These are phyloP conservation scores for Bolboschoenoplectus hybrid DNA, from an alignment of 202 grass and related monocot genomes.

Conservation along the genomic window DNA sequence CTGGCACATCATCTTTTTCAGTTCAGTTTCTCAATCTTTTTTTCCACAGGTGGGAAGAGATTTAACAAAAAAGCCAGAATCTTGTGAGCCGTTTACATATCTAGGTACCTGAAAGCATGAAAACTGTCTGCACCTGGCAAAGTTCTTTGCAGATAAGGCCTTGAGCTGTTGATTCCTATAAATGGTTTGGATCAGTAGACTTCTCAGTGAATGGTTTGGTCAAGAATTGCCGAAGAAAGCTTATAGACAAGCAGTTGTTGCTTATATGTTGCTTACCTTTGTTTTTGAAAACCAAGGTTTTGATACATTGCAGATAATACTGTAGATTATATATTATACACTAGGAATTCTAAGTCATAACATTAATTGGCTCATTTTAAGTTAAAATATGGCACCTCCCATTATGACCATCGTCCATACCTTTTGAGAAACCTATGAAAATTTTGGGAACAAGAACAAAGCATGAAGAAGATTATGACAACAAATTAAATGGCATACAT, in stretches of 20 bases:
- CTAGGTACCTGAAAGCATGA: background rate
- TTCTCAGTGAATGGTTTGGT: background rate
- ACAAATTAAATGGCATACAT: no score
- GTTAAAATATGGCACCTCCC: no score
- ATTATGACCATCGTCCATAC: no score
- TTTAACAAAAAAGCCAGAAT: background rate
- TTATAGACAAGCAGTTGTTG: background rate
- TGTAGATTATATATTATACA: no score
- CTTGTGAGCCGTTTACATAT: no score
- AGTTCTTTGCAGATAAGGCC: background rate
- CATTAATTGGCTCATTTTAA: no score
- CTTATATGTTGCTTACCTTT: background rate
- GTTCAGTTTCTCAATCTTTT: background rate
- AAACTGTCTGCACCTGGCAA: background rate
- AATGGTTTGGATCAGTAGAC: background rate
- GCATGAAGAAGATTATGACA: no score
- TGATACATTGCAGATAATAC: no score
- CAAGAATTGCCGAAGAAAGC: background rate
- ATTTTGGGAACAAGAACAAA: no score
- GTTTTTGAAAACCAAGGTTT: background rate
- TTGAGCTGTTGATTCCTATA: background rate
- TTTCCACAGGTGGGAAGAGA: background rate
- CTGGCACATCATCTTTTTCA: background rate
- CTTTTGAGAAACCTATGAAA: no score
- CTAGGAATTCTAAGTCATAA: no score